phyloP scores from a whole-genome alignment of 2,329 filamentous ascomycete genomes.

The Penicillium sp. region DNA sequence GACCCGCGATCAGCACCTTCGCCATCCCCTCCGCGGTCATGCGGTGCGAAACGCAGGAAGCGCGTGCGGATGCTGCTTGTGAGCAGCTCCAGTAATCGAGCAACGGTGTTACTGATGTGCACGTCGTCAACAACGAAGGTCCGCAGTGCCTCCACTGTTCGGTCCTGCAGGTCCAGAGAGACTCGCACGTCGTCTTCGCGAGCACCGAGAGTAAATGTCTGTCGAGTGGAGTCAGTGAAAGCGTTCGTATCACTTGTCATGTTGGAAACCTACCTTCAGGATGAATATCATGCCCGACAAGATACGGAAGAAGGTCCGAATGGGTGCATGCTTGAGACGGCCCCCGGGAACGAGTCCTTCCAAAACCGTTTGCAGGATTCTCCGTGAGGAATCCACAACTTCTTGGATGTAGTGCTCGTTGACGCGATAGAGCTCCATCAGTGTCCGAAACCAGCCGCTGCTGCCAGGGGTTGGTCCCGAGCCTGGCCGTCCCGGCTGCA shows the following conservation, averaged over 20 bases:
- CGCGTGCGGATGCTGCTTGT: slow-evolving; percentile 55
- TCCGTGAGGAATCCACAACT: slow-evolving; percentile 58
- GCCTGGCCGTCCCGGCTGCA: slow-evolving; percentile 25
- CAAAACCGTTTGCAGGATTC: slow-evolving; percentile 56
- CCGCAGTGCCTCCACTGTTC: slow-evolving; percentile 55
- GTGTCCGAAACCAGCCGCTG: slow-evolving; percentile 35
- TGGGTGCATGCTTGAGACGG: slow-evolving; percentile 58
- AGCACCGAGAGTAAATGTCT: slow-evolving; percentile 60
- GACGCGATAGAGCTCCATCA: slow-evolving; percentile 50
- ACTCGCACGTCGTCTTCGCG: slow-evolving; percentile 59
- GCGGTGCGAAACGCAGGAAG: slow-evolving; percentile 55
- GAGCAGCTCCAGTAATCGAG: slow-evolving; percentile 56
- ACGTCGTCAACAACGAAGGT: slow-evolving; percentile 63
- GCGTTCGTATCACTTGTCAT: neutral
- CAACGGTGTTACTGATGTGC: slow-evolving; percentile 59
- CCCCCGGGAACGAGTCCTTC: slow-evolving; percentile 56
- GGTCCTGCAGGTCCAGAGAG: slow-evolving; percentile 55
- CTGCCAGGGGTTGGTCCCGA: slow-evolving; percentile 27
- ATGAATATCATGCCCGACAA: slow-evolving; percentile 62
- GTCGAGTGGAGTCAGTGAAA: neutral
- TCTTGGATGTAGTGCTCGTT: slow-evolving; percentile 60
- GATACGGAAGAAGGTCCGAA: slow-evolving; percentile 61
- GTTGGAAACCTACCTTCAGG: slow-evolving; percentile 48
- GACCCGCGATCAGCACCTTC: slow-evolving; percentile 37
- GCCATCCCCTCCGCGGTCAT: slow-evolving; percentile 44